These are phyloP conservation scores for Lactarius quietus DNA, from an alignment of 768 basidiomycete genomes.

Conservation along the genomic window DNA sequence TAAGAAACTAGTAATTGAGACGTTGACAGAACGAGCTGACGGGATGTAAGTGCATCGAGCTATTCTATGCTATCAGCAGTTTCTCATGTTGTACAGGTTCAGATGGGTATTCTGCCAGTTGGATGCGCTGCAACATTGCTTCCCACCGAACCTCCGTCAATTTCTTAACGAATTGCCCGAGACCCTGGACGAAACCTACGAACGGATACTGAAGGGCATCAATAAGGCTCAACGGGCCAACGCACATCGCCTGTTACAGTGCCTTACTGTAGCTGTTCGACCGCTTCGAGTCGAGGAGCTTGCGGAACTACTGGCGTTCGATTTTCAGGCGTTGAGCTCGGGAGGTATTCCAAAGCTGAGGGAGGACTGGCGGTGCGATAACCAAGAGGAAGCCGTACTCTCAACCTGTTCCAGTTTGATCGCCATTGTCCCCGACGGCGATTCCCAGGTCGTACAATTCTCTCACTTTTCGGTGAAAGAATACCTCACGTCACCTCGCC, in stretches of 20 bases:
- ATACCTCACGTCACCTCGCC: not conserved
- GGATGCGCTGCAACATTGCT: not conserved
- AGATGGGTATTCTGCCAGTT: not conserved
- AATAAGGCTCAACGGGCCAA: no score
- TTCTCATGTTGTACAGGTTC: not conserved
- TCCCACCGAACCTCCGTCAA: no score
- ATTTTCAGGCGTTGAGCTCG: not conserved
- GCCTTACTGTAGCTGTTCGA: no score
- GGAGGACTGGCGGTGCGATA: not conserved
- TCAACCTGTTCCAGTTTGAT: not conserved
- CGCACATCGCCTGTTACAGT: no score
- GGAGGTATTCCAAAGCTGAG: not conserved
- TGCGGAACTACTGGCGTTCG: not conserved
- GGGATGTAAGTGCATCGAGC: not conserved
- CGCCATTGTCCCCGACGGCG: not conserved
- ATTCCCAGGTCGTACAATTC: not conserved
- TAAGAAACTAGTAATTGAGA: not conserved
- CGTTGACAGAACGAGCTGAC: not conserved
- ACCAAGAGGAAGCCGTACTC: not conserved
- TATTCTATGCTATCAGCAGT: not conserved
- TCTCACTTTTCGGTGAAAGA: not conserved
- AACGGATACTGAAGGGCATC: no score
- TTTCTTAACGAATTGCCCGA: no score
- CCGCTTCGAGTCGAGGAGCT: not conserved
- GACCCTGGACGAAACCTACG: no score